Percentiles rank a stretch among this genome's conserved stretches.
Conservation (phyloP, 352 stramenopile genomes). For the Globisporangium paddicum region DNA sequence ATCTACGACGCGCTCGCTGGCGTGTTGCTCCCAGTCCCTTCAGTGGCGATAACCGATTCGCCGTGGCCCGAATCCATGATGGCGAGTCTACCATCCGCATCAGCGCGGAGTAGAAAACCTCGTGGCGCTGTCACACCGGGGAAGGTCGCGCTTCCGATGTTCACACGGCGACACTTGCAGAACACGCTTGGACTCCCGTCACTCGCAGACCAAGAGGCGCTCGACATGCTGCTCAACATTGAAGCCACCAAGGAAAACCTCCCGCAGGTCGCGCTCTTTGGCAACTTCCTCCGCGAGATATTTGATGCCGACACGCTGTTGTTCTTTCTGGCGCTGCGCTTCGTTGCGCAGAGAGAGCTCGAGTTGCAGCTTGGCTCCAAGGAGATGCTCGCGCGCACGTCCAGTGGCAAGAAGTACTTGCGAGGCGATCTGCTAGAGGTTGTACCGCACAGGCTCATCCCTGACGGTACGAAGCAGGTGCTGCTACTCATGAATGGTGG, state of each 20-base stretch:
- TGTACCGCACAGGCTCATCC: constrained; percentile 37
- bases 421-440: constrained; percentile 24
- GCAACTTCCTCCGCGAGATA: constrained; percentile 63
- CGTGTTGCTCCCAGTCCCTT: constrained; percentile 4
- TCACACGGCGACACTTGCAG: constrained; percentile 47
- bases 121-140: not conserved
- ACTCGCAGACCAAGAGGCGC: constrained; percentile 64
- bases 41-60: not conserved
- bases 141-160: constrained; percentile 50
- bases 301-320: constrained; percentile 57
- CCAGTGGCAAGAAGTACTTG: constrained; percentile 40
- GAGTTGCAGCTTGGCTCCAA: constrained; percentile 52
- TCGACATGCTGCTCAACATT: constrained; percentile 70
- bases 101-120: not conserved
- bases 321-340: constrained; percentile 56
- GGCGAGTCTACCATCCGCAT: not conserved
- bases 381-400: constrained; percentile 54
- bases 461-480: constrained; percentile 56
- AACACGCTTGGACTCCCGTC: constrained; percentile 41
- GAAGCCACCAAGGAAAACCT: constrained; percentile 44
- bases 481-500: constrained; percentile 34
- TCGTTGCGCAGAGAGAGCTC: constrained; percentile 41
- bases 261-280: constrained; percentile 46
- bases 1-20: constrained; percentile 56
- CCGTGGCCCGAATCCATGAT: not conserved